A percentile compares a stretch with the other conserved stretches of the same genome.
Conservation (phyloP, 169 alveolate species). For the Plasmodium cynomolgi region DNA sequence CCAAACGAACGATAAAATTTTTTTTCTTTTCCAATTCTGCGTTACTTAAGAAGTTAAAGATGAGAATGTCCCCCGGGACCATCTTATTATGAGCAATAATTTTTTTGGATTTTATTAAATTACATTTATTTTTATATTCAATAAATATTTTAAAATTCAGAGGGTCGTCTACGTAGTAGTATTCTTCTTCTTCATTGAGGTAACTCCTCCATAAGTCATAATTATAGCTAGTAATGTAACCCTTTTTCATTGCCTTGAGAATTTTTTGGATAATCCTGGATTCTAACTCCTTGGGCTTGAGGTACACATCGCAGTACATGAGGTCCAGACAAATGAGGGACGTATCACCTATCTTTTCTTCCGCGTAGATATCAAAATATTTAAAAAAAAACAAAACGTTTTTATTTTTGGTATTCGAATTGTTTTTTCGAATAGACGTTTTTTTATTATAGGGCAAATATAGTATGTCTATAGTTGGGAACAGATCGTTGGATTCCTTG, state of each 20-base stretch:
- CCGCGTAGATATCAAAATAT: conserved; percentile 68
- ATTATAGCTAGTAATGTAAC: conserved; percentile 46
- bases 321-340: conserved; percentile 51
- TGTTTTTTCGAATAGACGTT: conserved; percentile 3
- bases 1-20: conserved; percentile 25
- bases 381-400: conserved; percentile 36
- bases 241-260: conserved; percentile 67
- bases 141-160: conserved; percentile 54
- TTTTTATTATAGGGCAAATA: conserved; percentile 54
- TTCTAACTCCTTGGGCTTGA: conserved; percentile 68
- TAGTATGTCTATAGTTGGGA: conserved; percentile 66
- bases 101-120: conserved; percentile 38
- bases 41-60: conserved; percentile 61
- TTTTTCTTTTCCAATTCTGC: conserved; percentile 42
- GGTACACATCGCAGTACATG: conserved; percentile 25
- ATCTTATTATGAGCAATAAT: conserved; percentile 66
- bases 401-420: conserved; percentile 5
- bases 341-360: conserved; percentile 41
- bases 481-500: conserved; percentile 53
- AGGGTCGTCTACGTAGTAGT: conserved; percentile 20
- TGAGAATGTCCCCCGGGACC: conserved; percentile 45
- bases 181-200: conserved; percentile 12
- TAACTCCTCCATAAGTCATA: conserved; percentile 18
- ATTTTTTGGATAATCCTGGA: not conserved
- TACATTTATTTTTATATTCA: conserved; percentile 70